Conservation (phyloP, 176 grass and related monocot species). For the Rhipidocladum racemiflorum region DNA sequence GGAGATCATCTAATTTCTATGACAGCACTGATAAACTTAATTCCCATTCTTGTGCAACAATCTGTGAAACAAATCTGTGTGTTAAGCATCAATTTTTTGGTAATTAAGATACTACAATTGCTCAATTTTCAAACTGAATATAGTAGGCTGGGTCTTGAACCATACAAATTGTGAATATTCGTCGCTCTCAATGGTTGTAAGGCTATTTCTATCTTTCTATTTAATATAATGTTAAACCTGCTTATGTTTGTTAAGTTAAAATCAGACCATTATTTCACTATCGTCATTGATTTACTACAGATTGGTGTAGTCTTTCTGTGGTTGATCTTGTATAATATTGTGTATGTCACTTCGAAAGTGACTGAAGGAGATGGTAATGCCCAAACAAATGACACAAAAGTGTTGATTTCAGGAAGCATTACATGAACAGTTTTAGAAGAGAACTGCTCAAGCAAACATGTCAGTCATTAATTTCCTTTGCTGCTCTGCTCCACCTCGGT, state of each 20-base stretch:
- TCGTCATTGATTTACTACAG: constrained; percentile 25
- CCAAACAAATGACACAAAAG: constrained; percentile 16
- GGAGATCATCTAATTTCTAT: too few species aligned
- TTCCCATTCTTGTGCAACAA: too few species aligned
- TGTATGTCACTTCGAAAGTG: constrained; percentile 45
- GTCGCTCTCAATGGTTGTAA: constrained; percentile 82
- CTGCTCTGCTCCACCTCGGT: too few species aligned
- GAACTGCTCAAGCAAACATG: background rate
- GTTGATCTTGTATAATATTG: constrained; percentile 66
- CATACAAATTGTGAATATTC: too few species aligned
- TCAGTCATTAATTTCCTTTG: too few species aligned
- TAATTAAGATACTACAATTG: too few species aligned
- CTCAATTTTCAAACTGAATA: too few species aligned
- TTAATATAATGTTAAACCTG: background rate
- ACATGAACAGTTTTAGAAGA: constrained; percentile 19
- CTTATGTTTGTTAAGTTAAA: background rate
- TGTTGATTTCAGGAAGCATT: background rate
- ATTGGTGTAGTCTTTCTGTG: constrained; percentile 78
- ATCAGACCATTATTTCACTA: background rate
- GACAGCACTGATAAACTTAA: too few species aligned
- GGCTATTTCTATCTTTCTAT: background rate
- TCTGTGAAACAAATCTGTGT: too few species aligned
- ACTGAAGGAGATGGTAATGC: constrained; percentile 12
- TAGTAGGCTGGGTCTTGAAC: too few species aligned
- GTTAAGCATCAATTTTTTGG: too few species aligned